Conservation (phyloP, 306 rosid genomes). For the Vigna nakashimae region DNA sequence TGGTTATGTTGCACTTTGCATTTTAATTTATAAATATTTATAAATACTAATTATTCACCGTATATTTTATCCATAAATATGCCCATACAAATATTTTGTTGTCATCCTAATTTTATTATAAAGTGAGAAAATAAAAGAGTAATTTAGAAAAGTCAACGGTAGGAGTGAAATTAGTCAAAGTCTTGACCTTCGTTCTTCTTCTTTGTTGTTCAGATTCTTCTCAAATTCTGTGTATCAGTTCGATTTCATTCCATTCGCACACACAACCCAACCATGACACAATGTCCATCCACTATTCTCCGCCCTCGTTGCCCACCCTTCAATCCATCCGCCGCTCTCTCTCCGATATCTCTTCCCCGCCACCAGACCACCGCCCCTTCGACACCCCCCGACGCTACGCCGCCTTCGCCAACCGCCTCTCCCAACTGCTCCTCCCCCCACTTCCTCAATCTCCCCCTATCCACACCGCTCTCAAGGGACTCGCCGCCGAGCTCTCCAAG, state of each 20-base stretch:
- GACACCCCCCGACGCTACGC: slow-evolving; percentile 20
- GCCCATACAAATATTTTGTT: too few relatives aligned
- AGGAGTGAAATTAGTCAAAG: neutral
- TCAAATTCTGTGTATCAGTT: neutral
- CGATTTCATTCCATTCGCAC: neutral
- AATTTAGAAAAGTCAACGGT: neutral
- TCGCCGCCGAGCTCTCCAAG: slow-evolving; percentile 19
- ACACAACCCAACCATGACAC: slow-evolving; percentile 15
- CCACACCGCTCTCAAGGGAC: slow-evolving; percentile 6
- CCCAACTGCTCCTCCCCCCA: neutral
- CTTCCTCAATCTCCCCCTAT: neutral
- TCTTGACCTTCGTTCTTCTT: neutral
- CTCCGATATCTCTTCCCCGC: slow-evolving; percentile 41
- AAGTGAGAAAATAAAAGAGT: too few relatives aligned
- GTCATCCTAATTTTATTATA: too few relatives aligned
- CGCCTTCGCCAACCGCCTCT: slow-evolving; percentile 16
- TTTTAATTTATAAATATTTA: too few relatives aligned
- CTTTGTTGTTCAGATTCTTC: neutral
- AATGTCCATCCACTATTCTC: slow-evolving; percentile 6
- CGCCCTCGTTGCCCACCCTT: slow-evolving; percentile 10
- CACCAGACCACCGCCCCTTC: slow-evolving; percentile 18
- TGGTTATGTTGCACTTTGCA: too few relatives aligned
- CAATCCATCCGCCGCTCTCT: slow-evolving; percentile 49
- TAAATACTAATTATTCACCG: too few relatives aligned
- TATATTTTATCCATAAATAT: too few relatives aligned